Evolutionary conservation across 1,284 basidiomycete genomes (phyloP).

Genomic region (Sutorius eximius): DNA sequence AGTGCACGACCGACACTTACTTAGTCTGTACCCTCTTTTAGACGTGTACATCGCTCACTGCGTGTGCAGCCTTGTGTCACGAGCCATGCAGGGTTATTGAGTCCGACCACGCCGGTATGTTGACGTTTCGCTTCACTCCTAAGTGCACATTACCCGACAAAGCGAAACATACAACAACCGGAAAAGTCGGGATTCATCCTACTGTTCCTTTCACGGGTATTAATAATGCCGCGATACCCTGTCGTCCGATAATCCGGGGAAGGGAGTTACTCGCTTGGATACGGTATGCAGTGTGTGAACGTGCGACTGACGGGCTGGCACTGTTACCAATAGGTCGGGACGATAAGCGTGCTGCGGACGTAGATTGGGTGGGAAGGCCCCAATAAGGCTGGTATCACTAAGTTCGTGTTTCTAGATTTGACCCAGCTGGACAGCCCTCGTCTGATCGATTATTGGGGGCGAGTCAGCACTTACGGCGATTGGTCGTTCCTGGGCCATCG

Average conservation of each 20-base stretch:
- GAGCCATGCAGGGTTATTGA: not conserved
- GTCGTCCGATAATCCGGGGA: no score
- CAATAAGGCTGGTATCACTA: not conserved
- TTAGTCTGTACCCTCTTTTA: not conserved
- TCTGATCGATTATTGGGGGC: not conserved
- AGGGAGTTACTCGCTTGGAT: not conserved
- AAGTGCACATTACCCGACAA: not conserved
- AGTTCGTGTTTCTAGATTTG: not conserved
- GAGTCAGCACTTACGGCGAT: not conserved
- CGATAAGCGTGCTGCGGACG: not conserved
- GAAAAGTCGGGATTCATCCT: not conserved
- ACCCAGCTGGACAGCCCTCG: not conserved
- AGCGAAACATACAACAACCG: not conserved
- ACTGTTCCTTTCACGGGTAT: not conserved
- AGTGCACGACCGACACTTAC: not conserved
- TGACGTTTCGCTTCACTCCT: not conserved
- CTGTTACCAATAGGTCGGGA: not conserved
- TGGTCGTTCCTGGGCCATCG: not conserved
- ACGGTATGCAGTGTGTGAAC: not conserved
- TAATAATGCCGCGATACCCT: not conserved
- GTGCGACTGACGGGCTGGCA: not conserved
- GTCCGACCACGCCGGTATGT: not conserved
- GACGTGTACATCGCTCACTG: not conserved
- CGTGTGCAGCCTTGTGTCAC: not conserved
- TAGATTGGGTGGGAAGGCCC: constrained; percentile 1